These are phyloP conservation scores for Diplodia mutila DNA, from an alignment of 2,329 filamentous ascomycete genomes.

Conservation along the genomic window DNA sequence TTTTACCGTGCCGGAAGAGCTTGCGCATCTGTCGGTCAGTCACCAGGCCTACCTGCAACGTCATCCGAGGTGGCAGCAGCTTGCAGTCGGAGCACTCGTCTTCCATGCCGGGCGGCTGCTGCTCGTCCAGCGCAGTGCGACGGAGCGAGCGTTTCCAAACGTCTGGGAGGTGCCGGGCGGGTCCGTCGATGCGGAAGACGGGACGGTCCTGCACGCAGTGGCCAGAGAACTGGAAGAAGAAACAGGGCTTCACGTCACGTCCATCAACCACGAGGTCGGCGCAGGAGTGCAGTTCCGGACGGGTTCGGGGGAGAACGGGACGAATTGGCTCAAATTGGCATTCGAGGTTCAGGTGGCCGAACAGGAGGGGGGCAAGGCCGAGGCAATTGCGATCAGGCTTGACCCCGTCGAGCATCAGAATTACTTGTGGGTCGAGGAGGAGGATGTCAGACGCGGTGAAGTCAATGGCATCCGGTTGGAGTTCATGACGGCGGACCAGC, in stretches of 20 bases:
- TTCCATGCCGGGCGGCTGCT: conserved; percentile 41
- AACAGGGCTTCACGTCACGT: conserved; percentile 51
- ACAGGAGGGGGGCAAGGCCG: conserved; percentile 2
- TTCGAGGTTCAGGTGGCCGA: conserved; percentile 41
- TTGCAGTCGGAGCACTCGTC: conserved; percentile 38
- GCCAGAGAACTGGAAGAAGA: conserved; percentile 58
- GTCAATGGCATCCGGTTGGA: conserved; percentile 35
- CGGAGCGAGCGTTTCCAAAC: conserved; percentile 41
- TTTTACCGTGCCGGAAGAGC: neutral
- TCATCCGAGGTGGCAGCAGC: conserved; percentile 34
- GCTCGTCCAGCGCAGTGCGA: conserved; percentile 42
- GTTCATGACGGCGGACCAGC: conserved; percentile 36
- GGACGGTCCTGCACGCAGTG: conserved; percentile 53
- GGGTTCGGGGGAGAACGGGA: conserved; percentile 11
- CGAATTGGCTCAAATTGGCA: conserved; percentile 42
- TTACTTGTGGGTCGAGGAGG: conserved; percentile 46
- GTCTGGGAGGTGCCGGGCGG: conserved; percentile 58
- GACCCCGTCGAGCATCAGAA: conserved; percentile 49
- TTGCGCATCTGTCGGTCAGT: conserved; percentile 30
- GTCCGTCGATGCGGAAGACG: conserved; percentile 50
- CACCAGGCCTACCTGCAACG: conserved; percentile 35
- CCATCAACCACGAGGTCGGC: conserved; percentile 48
- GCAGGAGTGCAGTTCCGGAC: conserved; percentile 32
- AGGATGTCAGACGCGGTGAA: conserved; percentile 41
- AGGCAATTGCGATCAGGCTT: conserved; percentile 33